Conservation (phyloP, 306 rosid genomes). For the Senna siamea region DNA sequence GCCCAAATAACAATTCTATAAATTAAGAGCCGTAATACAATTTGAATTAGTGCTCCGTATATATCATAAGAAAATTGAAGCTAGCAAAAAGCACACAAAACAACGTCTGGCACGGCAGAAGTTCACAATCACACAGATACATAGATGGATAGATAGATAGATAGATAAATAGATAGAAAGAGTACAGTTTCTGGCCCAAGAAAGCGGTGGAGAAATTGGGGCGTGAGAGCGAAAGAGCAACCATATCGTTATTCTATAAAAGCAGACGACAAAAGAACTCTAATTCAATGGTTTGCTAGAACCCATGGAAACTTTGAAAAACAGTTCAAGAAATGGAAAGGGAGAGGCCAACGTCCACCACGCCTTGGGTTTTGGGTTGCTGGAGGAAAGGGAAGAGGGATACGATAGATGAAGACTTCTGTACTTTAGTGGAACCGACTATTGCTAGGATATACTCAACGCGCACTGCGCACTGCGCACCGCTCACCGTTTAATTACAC, state of each 20-base stretch:
- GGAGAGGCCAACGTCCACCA: slow-evolving; percentile 13
- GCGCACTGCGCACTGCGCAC: slow-evolving; percentile 13
- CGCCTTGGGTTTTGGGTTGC: neutral
- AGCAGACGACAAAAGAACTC: slow-evolving; percentile 36
- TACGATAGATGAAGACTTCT: slow-evolving; percentile 22
- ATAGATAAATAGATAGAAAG: no score
- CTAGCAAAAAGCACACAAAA: neutral
- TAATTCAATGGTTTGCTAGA: slow-evolving; percentile 40
- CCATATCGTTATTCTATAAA: slow-evolving; percentile 46
- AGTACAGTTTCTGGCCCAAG: slow-evolving; percentile 60
- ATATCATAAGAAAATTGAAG: neutral
- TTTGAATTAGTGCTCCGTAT: neutral
- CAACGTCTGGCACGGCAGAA: neutral
- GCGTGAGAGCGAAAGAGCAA: slow-evolving; percentile 57
- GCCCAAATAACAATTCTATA: neutral
- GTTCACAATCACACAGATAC: neutral
- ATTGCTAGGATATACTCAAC: slow-evolving; percentile 31
- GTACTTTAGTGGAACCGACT: slow-evolving; percentile 20
- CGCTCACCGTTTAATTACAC: no score
- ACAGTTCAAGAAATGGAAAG: neutral
- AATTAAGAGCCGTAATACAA: neutral
- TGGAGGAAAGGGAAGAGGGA: slow-evolving; percentile 6
- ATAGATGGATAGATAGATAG: no score
- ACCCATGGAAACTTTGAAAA: slow-evolving; percentile 33
- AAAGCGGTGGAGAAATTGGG: slow-evolving; percentile 58